Evolutionary conservation across 176 grass and related monocot species (phyloP).

Genomic region (Aegilops bicornis): DNA sequence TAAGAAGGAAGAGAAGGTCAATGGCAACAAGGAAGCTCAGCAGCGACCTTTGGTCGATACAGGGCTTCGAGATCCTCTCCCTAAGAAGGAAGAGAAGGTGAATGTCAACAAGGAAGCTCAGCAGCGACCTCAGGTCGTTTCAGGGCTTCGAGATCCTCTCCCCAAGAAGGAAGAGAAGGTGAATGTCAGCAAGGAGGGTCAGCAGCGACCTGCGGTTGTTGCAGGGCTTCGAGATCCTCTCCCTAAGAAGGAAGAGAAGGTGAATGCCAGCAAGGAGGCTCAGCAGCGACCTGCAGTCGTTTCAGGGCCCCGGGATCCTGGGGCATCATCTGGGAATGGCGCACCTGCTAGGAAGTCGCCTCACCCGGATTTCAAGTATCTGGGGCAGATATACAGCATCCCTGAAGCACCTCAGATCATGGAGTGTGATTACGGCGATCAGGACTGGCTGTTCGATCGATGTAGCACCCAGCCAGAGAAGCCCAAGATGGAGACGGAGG

Average conservation of each 20-base stretch:
- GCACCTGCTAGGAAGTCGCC: constrained; percentile 34
- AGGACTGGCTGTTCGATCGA: constrained; percentile 45
- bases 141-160: neutral
- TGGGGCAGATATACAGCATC: constrained; percentile 59
- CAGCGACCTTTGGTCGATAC: neutral
- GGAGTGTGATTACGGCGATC: constrained; percentile 48
- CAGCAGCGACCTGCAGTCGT: too few relatives aligned
- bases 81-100: neutral
- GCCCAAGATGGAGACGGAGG: constrained; percentile 2
- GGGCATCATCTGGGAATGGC: constrained; percentile 25
- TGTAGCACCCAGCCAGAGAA: constrained; percentile 33
- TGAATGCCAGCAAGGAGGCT: too few relatives aligned
- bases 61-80: neutral
- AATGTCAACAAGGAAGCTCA: neutral
- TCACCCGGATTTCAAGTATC: constrained; percentile 59
- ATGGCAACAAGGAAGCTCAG: too few relatives aligned
- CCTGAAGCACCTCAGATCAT: constrained; percentile 54
- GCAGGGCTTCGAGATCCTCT: too few relatives aligned
- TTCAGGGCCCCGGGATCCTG: constrained; percentile 11
- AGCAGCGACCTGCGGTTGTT: neutral
- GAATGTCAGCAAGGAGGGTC: neutral
- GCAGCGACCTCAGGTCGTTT: neutral
- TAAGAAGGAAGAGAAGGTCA: too few relatives aligned
- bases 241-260: too few relatives aligned
- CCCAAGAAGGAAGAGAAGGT: neutral